These are phyloP conservation scores for Starmerella potacharoeniae DNA, from an alignment of 805 yeast species.

Conservation along the genomic window DNA sequence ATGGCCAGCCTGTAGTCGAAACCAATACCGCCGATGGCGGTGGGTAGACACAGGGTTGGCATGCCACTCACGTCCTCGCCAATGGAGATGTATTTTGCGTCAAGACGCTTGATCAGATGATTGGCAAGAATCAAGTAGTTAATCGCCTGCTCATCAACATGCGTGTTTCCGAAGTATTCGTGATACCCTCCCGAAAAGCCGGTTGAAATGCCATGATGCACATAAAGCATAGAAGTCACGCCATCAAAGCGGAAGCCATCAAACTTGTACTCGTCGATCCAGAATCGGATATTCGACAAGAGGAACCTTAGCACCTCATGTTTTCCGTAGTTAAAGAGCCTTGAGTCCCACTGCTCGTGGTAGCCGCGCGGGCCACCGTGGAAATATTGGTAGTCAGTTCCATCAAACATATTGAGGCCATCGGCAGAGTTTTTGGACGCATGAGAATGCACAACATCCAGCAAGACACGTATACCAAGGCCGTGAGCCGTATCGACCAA, in stretches of 20 bases:
- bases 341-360: slow-evolving; percentile 93
- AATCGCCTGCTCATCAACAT: slow-evolving; percentile 77
- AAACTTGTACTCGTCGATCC: slow-evolving; percentile 68
- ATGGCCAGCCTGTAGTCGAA: slow-evolving; percentile 87
- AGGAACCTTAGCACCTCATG: slow-evolving; percentile 85
- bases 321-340: slow-evolving; percentile 81
- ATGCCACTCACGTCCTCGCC: slow-evolving; percentile 98
- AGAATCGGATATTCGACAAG: slow-evolving; percentile 72
- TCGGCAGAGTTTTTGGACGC: slow-evolving; percentile 90
- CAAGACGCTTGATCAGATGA: slow-evolving; percentile 48
- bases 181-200: slow-evolving; percentile 84
- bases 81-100: slow-evolving; percentile 53
- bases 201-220: slow-evolving; percentile 85
- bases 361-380: slow-evolving; percentile 83
- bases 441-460: slow-evolving; percentile 93
- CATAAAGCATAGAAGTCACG: slow-evolving; percentile 83
- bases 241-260: slow-evolving; percentile 98
- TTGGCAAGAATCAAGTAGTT: slow-evolving; percentile 87
- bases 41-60: slow-evolving; percentile 82
- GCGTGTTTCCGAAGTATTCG: slow-evolving; percentile 61
- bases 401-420: slow-evolving; percentile 87
- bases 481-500: slow-evolving; percentile 86
- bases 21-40: slow-evolving; percentile 74
- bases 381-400: slow-evolving; percentile 89
- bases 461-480: slow-evolving; percentile 69